Conservation (phyloP, 2,329 filamentous ascomycete species). For the Ramularia collo-cygni region DNA sequence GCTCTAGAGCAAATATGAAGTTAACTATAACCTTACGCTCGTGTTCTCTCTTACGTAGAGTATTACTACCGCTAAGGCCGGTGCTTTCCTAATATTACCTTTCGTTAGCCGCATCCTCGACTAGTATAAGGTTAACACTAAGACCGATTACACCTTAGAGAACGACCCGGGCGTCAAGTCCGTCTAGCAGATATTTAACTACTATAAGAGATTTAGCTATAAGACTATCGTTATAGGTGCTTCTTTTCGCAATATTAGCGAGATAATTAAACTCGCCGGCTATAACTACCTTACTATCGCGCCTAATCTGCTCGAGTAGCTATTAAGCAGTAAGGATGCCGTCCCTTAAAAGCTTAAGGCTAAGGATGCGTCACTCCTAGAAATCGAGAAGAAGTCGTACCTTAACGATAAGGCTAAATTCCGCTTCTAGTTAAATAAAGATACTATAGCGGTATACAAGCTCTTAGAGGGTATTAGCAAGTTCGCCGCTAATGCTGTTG, state of each 20-base stretch:
- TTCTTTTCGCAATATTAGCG: constrained; percentile 91
- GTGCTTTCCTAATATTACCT: constrained; percentile 95
- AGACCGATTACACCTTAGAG: constrained; percentile 84
- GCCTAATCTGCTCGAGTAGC: constrained; percentile 87
- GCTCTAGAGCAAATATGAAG: constrained; percentile 87
- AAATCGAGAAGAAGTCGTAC: constrained; percentile 85
- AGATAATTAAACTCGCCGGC: constrained; percentile 96
- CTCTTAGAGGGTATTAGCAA: constrained; percentile 98
- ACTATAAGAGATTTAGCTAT: constrained; percentile 99
- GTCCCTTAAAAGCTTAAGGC: constrained; percentile 93
- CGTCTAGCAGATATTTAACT: constrained; percentile 94
- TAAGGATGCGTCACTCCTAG: constrained; percentile 54
- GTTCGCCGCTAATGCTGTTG: constrained; percentile 92
- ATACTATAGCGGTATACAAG: constrained; percentile 99
- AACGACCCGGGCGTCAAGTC: constrained; percentile 96
- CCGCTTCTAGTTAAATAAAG: constrained; percentile 99
- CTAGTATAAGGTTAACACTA: constrained; percentile 95
- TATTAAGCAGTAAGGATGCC: constrained; percentile 71
- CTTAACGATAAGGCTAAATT: constrained; percentile 82
- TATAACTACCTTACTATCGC: constrained; percentile 99
- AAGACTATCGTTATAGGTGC: constrained; percentile 99
- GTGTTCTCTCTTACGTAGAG: constrained; percentile 97
- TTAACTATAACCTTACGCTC: constrained; percentile 98
- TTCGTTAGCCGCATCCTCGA: constrained; percentile 99
- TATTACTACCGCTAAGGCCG: constrained; percentile 90